Conservation (phyloP, 2,329 filamentous ascomycete species). For the Fusarium secorum region DNA sequence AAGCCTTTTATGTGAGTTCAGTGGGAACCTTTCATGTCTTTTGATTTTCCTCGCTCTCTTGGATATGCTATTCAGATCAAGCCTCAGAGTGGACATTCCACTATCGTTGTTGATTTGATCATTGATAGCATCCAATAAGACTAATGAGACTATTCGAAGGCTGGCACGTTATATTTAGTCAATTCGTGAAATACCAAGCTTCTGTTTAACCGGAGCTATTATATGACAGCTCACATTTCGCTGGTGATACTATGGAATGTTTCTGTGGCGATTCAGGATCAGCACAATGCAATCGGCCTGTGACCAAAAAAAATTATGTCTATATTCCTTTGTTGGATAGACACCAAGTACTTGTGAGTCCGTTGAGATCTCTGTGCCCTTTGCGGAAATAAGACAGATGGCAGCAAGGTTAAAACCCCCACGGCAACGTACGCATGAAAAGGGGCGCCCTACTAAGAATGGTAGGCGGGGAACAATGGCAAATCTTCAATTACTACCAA, state of each 20-base stretch:
- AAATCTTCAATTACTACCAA: constrained; percentile 1
- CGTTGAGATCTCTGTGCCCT: neutral
- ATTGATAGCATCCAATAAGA: neutral
- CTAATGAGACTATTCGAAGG: neutral
- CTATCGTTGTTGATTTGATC: neutral
- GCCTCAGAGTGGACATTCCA: neutral
- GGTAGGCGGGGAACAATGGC: constrained; percentile 6
- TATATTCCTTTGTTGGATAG: neutral
- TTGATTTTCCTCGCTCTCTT: neutral
- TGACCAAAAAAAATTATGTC: too few species aligned
- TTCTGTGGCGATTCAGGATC: too few species aligned
- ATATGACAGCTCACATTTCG: neutral
- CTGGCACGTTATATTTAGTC: neutral
- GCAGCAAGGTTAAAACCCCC: neutral
- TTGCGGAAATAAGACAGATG: neutral
- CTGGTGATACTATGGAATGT: neutral
- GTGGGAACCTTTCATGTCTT: neutral
- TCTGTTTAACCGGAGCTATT: neutral
- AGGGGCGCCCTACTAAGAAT: neutral
- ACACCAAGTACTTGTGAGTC: neutral
- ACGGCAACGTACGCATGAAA: neutral
- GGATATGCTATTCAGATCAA: neutral
- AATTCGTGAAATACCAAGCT: neutral
- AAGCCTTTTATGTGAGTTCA: too few species aligned
- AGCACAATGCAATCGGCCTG: neutral